Evolutionary conservation across 352 stramenopile genomes (phyloP), one percentile per base, ranked within the genome.

Genomic region (Phytophthora brassicae): DNA sequence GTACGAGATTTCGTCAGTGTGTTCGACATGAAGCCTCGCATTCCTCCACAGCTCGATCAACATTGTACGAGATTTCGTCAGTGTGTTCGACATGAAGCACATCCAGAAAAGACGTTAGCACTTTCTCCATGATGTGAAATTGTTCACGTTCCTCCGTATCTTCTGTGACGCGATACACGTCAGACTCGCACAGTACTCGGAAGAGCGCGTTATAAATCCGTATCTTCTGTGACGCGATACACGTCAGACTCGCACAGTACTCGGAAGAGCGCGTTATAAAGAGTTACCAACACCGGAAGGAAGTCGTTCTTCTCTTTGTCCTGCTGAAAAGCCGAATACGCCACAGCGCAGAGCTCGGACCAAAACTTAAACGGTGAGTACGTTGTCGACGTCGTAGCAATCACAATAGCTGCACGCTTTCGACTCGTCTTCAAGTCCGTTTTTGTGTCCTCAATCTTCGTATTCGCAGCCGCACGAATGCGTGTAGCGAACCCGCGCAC

Each of bases 291-390:
- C 38, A 88, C 61, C 2, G 60, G 38, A 8, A 86, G 6, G 38
- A 61, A 70, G 13, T 52, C 28, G 41, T 51, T 64, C 28, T 68
- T 67, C 22, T 53, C 26, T 48, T n/a, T 11, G 16, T 74, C 52
- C 11, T 77, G 60, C 22, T 90, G 47, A 36, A 74, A 84, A 26
- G 78, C 70, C 20, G 61, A 56, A 46, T 79, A 88, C 0, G 68
- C 67, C 14, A 94, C 79, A 0, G 78, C 87, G 26, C 76, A 92
- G 16, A 93, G 67, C 48, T 95, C 87, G 3, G 84, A 82, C 87
- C 87, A 95, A 50, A 95, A 95, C 51, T 90, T 89, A 67, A 95
- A 95, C 12, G 87, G 81, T 14, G 87, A 91, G 56, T 87, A 90
- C 16, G 71, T 82, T 14, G 84, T 90, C 5, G 83, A 88, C 4